Evolutionary conservation across 2,329 filamentous ascomycete genomes (phyloP), one percentile per base, ranked within the genome.

Genomic region (Spiromastix sp.): DNA sequence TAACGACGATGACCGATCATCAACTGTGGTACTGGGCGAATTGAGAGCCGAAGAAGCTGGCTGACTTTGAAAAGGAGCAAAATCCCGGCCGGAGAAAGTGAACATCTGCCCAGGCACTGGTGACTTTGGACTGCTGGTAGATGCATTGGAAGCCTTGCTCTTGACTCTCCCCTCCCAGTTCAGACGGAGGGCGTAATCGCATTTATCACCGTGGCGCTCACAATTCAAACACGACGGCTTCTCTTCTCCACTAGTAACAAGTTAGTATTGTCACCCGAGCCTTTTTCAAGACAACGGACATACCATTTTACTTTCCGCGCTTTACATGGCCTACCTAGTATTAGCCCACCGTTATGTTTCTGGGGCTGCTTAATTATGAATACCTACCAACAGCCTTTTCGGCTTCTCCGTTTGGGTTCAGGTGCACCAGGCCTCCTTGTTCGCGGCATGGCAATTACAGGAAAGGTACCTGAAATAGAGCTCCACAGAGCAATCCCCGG

Each of bases 101-200:
- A 8, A 16, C 17, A 11, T 8, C n/a, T n/a, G n/a, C n/a, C n/a
- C n/a, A n/a, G n/a, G n/a, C n/a, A n/a, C n/a, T n/a, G n/a, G n/a
- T n/a, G n/a, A n/a, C n/a, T n/a, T 12, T 33, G 9, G 4, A 21
- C 12, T 7, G 1, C 31, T 17, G 11, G 10, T 5, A 15, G 17
- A 5, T n/a, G 10, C 5, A 33, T n/a, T 33, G 17, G 20, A 3
- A 15, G 3, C 8, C 26, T 36, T 38, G 28, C 36, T 41, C 31
- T 27, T 45, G 16, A 20, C 69, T 38, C 82, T 72, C 4, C 82
- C 81, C 41, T 81, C 79, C 84, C 84, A 89, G 49, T 87, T 87
- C 44, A 89, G 63, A 20, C 81, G 72, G 47, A 89, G 82, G 48
- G 76, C 83, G 55, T 87, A 89, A 57, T 91, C 83, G 62, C 84